A percentile compares a stretch with the other conserved stretches of the same genome.
These are phyloP conservation scores for Dactylellina drechsleri DNA, from an alignment of 2,329 filamentous ascomycete species.

Conservation along the genomic window DNA sequence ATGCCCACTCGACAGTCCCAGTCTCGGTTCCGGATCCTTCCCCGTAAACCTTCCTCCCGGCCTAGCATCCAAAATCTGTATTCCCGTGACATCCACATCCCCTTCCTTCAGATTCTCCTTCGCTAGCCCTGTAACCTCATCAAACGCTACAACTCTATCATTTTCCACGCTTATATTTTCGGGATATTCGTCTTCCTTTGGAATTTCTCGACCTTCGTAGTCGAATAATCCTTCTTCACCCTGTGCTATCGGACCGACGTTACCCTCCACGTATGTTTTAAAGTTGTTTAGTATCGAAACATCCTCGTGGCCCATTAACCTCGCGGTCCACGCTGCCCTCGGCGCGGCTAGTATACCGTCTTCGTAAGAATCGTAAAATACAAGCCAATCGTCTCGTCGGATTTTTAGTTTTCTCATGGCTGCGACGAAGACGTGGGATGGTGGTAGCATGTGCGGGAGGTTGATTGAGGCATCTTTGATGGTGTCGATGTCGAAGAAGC, in stretches of 20 bases:
- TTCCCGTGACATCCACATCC: conserved; percentile 82
- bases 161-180: conserved; percentile 67
- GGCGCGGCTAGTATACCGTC: conserved; percentile 94
- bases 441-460: conserved; percentile 96
- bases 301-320: conserved; percentile 84
- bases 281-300: conserved; percentile 97
- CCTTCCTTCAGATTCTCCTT: conserved; percentile 70
- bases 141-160: conserved; percentile 78
- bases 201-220: conserved; percentile 56
- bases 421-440: conserved; percentile 79
- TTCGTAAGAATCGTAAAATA: conserved; percentile 93
- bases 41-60: conserved; percentile 83
- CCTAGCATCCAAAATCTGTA: conserved; percentile 90
- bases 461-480: conserved; percentile 86
- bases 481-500: conserved; percentile 96
- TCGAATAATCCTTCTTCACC: conserved; percentile 66
- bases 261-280: conserved; percentile 84
- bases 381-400: conserved; percentile 83
- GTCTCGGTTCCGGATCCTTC: conserved; percentile 83
- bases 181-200: conserved; percentile 63
- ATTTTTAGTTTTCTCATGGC: conserved; percentile 92
- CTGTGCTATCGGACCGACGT: conserved; percentile 77
- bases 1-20: conserved; percentile 82
- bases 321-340: conserved; percentile 91
- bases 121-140: conserved; percentile 81